Base-by-base conservation (phyloP, 192 early-diverging fungal species). In the Dissophora globulifera region DNA sequence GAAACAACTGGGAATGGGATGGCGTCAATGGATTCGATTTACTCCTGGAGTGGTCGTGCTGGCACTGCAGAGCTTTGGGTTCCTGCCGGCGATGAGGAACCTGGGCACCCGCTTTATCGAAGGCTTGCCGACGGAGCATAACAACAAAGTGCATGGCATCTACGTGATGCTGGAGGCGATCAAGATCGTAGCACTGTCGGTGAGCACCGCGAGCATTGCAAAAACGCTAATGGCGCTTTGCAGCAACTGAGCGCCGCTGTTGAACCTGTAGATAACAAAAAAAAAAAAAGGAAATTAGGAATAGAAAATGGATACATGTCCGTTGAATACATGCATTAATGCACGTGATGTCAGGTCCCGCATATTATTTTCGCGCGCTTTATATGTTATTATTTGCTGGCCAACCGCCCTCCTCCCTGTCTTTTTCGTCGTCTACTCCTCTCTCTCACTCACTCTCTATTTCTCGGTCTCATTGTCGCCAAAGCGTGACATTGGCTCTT, bases 41-140 rank as follows among this genome's bases (percentile, higher is more conserved):
- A 22, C 58, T 4, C 72, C 72, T 26, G 58, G 58, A 27, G 13
- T 76, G 25, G 50, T 76, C 32, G 72, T 76, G 3, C 62, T 56
- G 25, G 13, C 62, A 15, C 46, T 60, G 17, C 35, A 76, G 29
- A 76, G 63, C 51, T 76, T 76, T 23, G 31, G 41, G 3, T 67
- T 67, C 58, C 17, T 76, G 20, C 72, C 72, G 1, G 29, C 56
- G 7, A 53, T 76, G 57, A 32, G 72, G 8, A 23, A 26, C 3
- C 15, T 66, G 15, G 62, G 62, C 16, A 42, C 43, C 5, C 40
- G 64, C 11, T 66, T 40, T 22, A 46, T 76, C 19, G 72, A 76
- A 19, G 72, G 72, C 7, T 22, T 27, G 17, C 64, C 72, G 2
- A 32, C 49, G 8, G 62, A 61, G 51, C 6, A 38, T 6, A 62